Evolutionary conservation across 495 filamentous ascomycete species (phyloP).

Genomic region (Penicillium ochrochloron): DNA sequence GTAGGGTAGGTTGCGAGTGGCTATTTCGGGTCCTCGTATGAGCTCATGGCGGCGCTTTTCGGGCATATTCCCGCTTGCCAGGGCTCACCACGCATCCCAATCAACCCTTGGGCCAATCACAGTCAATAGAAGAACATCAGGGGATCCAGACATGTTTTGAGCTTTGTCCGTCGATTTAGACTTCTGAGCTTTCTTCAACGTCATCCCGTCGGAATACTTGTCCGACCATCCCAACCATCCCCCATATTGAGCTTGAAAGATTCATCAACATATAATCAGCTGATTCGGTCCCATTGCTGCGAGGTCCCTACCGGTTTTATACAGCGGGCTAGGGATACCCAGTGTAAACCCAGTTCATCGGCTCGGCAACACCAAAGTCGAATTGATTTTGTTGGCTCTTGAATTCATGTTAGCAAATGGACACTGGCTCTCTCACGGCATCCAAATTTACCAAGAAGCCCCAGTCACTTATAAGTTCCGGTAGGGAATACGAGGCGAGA

Average conservation of each 20-base stretch:
- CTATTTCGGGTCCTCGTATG: slow-evolving; percentile 14
- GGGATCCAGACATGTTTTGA: neutral
- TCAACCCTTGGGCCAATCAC: neutral
- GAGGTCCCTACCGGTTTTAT: neutral
- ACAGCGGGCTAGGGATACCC: neutral
- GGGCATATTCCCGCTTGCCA: slow-evolving; percentile 15
- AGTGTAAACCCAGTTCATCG: slow-evolving; percentile 13
- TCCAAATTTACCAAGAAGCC: slow-evolving; percentile 28
- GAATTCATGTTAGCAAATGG: neutral
- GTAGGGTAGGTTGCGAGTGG: neutral
- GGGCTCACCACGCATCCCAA: neutral
- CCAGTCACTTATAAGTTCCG: slow-evolving; percentile 29
- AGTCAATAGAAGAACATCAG: neutral
- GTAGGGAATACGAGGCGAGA: neutral
- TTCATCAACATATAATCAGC: neutral
- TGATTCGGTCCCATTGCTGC: neutral
- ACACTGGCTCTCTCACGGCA: neutral
- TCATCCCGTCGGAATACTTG: slow-evolving; percentile 8
- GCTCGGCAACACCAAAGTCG: slow-evolving; percentile 17
- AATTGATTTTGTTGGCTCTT: slow-evolving; percentile 19
- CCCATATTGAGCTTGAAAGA: neutral
- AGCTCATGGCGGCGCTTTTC: slow-evolving; percentile 25
- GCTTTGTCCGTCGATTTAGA: neutral
- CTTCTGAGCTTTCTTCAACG: neutral
- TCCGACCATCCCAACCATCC: neutral